Conservation (phyloP, 768 basidiomycete genomes). For the Tricholoma bakamatsutake region DNA sequence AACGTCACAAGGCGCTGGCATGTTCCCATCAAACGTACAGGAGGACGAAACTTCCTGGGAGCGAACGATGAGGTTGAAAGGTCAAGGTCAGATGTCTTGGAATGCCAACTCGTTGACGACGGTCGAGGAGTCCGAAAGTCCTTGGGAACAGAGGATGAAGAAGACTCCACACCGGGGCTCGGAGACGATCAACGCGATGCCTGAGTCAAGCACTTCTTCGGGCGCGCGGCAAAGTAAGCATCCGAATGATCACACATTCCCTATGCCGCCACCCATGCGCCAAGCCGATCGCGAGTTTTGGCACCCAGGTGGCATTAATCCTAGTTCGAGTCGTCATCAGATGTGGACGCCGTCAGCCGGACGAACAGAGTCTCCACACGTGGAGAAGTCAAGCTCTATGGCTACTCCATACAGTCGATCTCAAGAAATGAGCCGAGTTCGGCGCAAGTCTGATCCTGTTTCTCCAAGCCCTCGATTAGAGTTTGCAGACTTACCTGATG, state of each 20-base stretch:
- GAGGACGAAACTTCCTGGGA: background rate
- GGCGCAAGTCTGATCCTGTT: constrained; percentile 26
- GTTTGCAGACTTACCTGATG: constrained; percentile 7
- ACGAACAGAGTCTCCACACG: constrained; percentile 7
- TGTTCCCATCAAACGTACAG: background rate
- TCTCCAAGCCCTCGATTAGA: constrained; percentile 19
- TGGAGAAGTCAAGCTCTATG: constrained; percentile 15
- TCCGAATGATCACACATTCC: background rate
- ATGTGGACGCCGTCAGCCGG: constrained; percentile 8
- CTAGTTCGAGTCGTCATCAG: constrained; percentile 5
- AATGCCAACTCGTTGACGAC: background rate
- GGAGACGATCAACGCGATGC: background rate
- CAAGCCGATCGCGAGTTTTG: constrained; percentile 6
- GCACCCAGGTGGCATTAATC: constrained; percentile 6
- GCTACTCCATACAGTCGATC: constrained; percentile 6
- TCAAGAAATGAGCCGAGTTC: constrained; percentile 14
- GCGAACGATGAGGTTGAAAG: background rate
- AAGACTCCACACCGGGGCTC: background rate
- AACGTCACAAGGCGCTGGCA: background rate
- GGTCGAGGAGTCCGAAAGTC: background rate
- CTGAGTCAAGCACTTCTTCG: background rate
- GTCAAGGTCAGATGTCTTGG: background rate
- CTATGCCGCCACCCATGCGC: background rate
- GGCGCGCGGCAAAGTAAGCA: background rate
- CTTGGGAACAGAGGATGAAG: background rate